Evolutionary conservation across 768 basidiomycete genomes (phyloP).

Genomic region (Trametes gibbosa): DNA sequence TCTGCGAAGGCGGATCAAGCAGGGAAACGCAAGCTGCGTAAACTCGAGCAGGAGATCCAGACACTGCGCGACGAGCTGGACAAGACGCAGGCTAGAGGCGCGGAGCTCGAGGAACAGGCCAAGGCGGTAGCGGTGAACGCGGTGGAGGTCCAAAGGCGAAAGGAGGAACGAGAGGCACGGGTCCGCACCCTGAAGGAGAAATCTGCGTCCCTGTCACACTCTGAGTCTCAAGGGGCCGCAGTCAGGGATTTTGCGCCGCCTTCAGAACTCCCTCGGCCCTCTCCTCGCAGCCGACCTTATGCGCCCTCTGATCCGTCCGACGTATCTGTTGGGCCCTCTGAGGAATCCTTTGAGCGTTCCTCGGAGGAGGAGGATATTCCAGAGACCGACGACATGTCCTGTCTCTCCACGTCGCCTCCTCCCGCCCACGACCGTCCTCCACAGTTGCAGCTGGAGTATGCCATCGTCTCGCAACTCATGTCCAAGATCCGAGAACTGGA

Average conservation of each 20-base stretch:
- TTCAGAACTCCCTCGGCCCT: constrained; percentile 15
- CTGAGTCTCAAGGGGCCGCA: constrained; percentile 11
- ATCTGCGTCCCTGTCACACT: background rate
- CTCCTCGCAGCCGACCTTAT: constrained; percentile 7
- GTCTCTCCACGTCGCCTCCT: constrained; percentile 7
- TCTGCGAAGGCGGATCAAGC: constrained; percentile 61
- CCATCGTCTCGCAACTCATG: constrained; percentile 67
- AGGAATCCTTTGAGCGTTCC: background rate
- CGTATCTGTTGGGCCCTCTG: background rate
- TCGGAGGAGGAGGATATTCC: background rate
- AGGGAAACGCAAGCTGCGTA: constrained; percentile 66
- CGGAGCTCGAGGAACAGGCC: constrained; percentile 68
- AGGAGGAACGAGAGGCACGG: constrained; percentile 49
- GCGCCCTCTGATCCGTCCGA: background rate
- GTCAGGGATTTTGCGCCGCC: constrained; percentile 29
- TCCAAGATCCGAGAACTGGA: constrained; percentile 77
- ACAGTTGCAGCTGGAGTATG: constrained; percentile 31
- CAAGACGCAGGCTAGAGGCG: constrained; percentile 64
- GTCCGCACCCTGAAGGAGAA: constrained; percentile 49
- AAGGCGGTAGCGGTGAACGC: constrained; percentile 34
- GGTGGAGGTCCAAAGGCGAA: constrained; percentile 29
- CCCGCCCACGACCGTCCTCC: constrained; percentile 28
- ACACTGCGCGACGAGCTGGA: constrained; percentile 74
- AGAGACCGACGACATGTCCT: constrained; percentile 16
- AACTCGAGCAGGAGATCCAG: constrained; percentile 79